Conservation (phyloP, 2,329 filamentous ascomycete genomes). For the Hymenoscyphus salicellus region DNA sequence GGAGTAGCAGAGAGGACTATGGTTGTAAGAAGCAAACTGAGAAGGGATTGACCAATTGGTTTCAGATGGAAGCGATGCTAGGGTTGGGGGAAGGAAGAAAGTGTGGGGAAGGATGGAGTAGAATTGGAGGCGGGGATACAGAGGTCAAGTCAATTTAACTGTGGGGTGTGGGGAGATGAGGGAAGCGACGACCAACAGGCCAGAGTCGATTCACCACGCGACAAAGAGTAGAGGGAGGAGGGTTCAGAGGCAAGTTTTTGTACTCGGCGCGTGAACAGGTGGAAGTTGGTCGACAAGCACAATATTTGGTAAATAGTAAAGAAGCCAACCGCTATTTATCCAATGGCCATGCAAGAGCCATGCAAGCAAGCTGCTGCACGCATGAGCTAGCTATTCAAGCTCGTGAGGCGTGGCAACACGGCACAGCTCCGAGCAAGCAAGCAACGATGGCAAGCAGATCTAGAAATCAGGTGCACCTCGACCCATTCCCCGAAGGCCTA, state of each 20-base stretch:
- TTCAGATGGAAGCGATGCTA: neutral
- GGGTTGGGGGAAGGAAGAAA: neutral
- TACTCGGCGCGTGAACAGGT: neutral
- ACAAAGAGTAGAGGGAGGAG: neutral
- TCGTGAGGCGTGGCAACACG: neutral
- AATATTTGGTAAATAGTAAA: constrained; percentile 1
- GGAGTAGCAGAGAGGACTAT: neutral
- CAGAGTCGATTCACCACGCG: neutral
- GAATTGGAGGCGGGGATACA: neutral
- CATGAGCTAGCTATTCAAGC: neutral
- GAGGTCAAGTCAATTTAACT: neutral
- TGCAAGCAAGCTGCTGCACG: neutral
- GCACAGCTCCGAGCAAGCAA: neutral
- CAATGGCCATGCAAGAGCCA: neutral
- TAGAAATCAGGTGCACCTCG: neutral
- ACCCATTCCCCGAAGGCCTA: neutral
- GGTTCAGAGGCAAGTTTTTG: neutral
- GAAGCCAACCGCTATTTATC: neutral
- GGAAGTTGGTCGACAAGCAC: neutral
- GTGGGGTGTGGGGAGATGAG: neutral
- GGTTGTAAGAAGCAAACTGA: neutral
- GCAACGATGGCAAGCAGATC: neutral
- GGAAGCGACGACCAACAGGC: neutral
- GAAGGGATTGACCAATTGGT: neutral
- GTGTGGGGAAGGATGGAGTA: neutral